These are phyloP conservation scores for Corynascus novoguineensis DNA, from an alignment of 495 filamentous ascomycete genomes.

Conservation along the genomic window DNA sequence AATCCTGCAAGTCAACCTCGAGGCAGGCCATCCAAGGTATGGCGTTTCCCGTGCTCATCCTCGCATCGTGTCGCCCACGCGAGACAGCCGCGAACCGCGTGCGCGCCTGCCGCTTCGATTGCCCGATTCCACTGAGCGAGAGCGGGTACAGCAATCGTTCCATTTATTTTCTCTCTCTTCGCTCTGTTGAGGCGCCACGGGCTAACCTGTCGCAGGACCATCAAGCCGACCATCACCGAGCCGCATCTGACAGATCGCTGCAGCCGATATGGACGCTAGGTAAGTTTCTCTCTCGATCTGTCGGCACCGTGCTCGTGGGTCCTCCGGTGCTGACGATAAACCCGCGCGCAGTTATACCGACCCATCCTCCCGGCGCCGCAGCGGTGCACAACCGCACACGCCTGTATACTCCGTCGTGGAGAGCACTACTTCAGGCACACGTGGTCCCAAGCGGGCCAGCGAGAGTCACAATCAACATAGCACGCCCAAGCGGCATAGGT, in stretches of 20 bases:
- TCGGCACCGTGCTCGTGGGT: background rate
- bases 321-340: background rate
- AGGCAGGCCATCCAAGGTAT: background rate
- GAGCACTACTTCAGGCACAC: background rate
- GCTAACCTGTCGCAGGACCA: background rate
- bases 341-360: background rate
- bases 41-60: background rate
- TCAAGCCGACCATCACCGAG: background rate
- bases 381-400: background rate
- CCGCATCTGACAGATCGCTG: background rate
- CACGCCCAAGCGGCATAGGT: background rate
- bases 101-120: background rate
- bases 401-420: background rate
- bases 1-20: background rate
- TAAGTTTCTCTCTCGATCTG: slow-evolving; percentile 1
- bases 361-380: background rate
- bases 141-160: background rate
- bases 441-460: background rate
- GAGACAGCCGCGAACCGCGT: background rate
- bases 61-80: background rate
- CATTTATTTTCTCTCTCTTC: background rate
- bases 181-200: background rate
- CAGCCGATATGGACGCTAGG: background rate
- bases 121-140: background rate
- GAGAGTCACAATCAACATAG: background rate